phyloP scores from a whole-genome alignment of 2,329 filamentous ascomycete species.

The Pyricularia grisea region DNA sequence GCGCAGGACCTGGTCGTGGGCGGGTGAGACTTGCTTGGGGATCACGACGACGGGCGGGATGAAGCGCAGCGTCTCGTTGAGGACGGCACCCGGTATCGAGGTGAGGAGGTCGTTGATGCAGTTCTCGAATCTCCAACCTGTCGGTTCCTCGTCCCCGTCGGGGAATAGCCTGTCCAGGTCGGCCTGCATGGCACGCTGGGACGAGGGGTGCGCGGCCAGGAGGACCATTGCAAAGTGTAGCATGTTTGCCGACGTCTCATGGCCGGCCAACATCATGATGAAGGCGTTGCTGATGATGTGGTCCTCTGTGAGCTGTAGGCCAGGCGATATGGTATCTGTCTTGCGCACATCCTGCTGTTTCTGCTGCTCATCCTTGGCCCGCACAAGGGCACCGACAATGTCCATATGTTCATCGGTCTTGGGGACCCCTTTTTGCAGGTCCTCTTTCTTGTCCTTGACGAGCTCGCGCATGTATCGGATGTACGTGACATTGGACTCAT shows the following conservation, averaged over 20 bases:
- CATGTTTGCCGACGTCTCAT: constrained; percentile 71
- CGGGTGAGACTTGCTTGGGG: constrained; percentile 51
- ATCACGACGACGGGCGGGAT: constrained; percentile 63
- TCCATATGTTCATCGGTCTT: constrained; percentile 34
- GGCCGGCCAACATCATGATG: constrained; percentile 61
- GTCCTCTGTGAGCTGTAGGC: constrained; percentile 36
- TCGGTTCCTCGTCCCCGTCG: constrained; percentile 21
- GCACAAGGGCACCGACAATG: constrained; percentile 40
- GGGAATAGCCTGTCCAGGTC: constrained; percentile 57
- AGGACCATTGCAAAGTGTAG: constrained; percentile 62
- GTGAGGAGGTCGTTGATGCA: constrained; percentile 56
- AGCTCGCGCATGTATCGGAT: constrained; percentile 61
- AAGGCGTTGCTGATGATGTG: constrained; percentile 69
- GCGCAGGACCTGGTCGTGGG: constrained; percentile 44
- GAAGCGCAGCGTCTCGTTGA: constrained; percentile 69
- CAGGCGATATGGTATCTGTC: constrained; percentile 15
- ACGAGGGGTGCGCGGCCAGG: constrained; percentile 54
- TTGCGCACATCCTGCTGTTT: constrained; percentile 9
- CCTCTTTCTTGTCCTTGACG: constrained; percentile 48
- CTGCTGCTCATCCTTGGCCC: constrained; percentile 25
- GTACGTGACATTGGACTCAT: constrained; percentile 52
- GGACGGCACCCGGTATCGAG: constrained; percentile 62
- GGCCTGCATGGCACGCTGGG: constrained; percentile 56
- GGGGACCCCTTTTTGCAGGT: constrained; percentile 17
- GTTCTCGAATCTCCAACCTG: constrained; percentile 62